phyloP scores from a whole-genome alignment of 164 flowering plant genomes.

The Vitis riparia region DNA sequence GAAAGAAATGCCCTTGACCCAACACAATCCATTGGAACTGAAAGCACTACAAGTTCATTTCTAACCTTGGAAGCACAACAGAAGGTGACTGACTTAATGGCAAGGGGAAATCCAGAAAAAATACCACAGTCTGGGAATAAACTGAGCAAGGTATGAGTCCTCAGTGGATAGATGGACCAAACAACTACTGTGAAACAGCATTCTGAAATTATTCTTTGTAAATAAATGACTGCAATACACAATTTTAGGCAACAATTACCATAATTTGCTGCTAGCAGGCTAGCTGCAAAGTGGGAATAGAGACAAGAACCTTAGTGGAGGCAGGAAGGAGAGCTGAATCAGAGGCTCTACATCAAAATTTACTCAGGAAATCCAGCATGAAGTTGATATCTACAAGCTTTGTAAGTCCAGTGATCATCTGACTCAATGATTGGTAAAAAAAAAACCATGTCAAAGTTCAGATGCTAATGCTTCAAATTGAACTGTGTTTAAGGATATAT shows the following conservation, averaged over 20 bases:
- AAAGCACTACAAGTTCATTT: conserved; percentile 11
- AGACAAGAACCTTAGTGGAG: conserved; percentile 10
- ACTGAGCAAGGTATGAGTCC: conserved; percentile 26
- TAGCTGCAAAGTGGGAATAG: conserved; percentile 15
- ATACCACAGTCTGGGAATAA: conserved; percentile 6
- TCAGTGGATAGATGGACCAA: not conserved
- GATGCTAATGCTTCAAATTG: conserved; percentile 6
- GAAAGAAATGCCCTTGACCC: conserved; percentile 22
- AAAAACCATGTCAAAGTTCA: not conserved
- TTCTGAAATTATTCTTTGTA: no score
- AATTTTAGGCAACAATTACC: no score
- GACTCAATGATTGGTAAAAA: not conserved
- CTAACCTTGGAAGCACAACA: conserved; percentile 13
- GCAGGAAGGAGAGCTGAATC: conserved; percentile 11
- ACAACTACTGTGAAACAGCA: no score
- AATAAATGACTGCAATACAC: no score
- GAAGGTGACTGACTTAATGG: conserved; percentile 14
- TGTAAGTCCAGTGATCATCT: conserved; percentile 37
- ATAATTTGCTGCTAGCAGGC: conserved; percentile 9
- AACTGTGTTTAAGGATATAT: conserved; percentile 40
- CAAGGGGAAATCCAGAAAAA: conserved; percentile 5
- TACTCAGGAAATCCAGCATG: conserved; percentile 31
- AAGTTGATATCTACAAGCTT: conserved; percentile 43
- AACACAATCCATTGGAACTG: conserved; percentile 8
- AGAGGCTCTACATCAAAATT: conserved; percentile 15